Evolutionary conservation across 805 yeast species (phyloP).

Genomic region (Saccharomyces mikatae): DNA sequence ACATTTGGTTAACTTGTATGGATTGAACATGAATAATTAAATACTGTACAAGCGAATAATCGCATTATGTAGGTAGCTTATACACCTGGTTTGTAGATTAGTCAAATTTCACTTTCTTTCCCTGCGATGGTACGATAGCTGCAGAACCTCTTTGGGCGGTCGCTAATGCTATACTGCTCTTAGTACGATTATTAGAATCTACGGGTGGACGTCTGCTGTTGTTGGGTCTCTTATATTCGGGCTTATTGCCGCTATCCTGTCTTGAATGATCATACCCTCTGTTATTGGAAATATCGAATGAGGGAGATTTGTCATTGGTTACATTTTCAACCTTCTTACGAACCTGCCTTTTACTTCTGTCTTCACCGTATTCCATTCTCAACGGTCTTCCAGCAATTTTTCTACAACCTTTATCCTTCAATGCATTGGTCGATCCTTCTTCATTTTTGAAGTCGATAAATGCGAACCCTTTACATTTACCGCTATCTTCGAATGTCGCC

Average conservation of each 20-base stretch:
- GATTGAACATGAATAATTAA: not conserved
- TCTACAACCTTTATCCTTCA: conserved; percentile 60
- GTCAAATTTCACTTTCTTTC: conserved; percentile 74
- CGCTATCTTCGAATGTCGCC: conserved; percentile 97
- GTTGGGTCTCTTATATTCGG: conserved; percentile 4
- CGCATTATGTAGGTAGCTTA: not conserved
- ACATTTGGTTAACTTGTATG: not conserved
- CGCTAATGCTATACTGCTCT: conserved; percentile 81
- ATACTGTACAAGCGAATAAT: conserved; percentile 1
- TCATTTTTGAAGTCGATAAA: conserved; percentile 80
- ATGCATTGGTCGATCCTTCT: conserved; percentile 74
- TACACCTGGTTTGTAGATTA: conserved; percentile 9
- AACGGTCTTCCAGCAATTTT: conserved; percentile 64
- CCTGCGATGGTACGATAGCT: conserved; percentile 82
- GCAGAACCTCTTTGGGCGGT: conserved; percentile 83
- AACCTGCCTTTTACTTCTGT: conserved; percentile 73
- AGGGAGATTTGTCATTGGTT: conserved; percentile 20
- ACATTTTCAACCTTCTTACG: conserved; percentile 28
- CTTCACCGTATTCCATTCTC: conserved; percentile 91
- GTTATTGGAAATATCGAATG: conserved; percentile 9
- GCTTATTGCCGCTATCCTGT: conserved; percentile 4
- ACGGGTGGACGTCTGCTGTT: conserved; percentile 14
- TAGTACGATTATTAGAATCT: conserved; percentile 42
- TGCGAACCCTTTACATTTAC: conserved; percentile 95
- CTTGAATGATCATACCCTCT: conserved; percentile 4